These are phyloP conservation scores for Suillus brevipes DNA, from an alignment of 768 basidiomycete genomes.

Conservation along the genomic window DNA sequence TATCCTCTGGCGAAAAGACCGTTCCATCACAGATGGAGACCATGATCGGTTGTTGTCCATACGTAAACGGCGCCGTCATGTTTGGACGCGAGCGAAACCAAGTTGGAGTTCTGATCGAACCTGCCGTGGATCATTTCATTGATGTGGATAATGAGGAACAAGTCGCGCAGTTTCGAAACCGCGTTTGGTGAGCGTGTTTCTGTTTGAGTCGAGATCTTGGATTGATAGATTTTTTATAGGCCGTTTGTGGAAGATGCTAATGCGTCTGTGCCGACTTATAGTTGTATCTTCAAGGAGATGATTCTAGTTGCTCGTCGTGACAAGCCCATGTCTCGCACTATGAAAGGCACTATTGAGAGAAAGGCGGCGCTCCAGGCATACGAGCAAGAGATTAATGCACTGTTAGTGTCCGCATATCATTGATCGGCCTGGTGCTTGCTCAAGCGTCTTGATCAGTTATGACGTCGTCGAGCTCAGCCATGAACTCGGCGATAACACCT, in stretches of 20 bases:
- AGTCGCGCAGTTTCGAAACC: constrained; percentile 11
- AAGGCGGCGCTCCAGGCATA: constrained; percentile 19
- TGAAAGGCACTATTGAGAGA: constrained; percentile 23
- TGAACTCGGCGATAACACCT: not conserved
- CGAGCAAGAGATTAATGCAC: constrained; percentile 17
- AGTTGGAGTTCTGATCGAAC: constrained; percentile 31
- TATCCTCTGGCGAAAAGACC: constrained; percentile 29
- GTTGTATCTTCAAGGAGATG: constrained; percentile 48
- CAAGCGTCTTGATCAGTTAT: constrained; percentile 13
- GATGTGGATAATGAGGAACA: constrained; percentile 13
- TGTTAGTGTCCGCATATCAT: constrained; percentile 12
- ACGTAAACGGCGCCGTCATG: constrained; percentile 23
- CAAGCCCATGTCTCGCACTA: constrained; percentile 42
- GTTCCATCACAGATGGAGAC: constrained; percentile 31
- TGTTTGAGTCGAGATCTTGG: not conserved
- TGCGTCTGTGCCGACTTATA: constrained; percentile 33
- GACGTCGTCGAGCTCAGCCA: constrained; percentile 7
- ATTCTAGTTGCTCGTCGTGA: constrained; percentile 39
- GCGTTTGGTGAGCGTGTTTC: constrained; percentile 18
- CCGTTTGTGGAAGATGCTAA: constrained; percentile 41
- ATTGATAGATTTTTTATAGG: constrained; percentile 20
- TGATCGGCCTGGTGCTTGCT: not conserved
- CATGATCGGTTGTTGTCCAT: constrained; percentile 13
- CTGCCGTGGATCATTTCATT: constrained; percentile 16
- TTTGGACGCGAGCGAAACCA: constrained; percentile 29